Percentiles rank a stretch among this genome's conserved stretches.
Conservation (phyloP, 2,329 filamentous ascomycete species). For the Phoma sp. region DNA sequence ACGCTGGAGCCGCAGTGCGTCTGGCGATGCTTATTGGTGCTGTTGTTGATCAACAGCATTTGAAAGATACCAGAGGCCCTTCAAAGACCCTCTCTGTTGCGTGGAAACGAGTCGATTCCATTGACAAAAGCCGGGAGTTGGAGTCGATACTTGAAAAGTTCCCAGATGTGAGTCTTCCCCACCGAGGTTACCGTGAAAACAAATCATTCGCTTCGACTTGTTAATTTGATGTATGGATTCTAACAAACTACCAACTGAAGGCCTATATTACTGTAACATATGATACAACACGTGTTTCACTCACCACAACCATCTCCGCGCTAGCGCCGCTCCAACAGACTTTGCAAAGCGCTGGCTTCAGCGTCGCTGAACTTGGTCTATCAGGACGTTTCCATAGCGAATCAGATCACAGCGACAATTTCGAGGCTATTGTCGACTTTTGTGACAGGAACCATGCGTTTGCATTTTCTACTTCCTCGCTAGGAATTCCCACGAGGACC, state of each 20-base stretch:
- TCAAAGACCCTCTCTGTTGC: constrained; percentile 1
- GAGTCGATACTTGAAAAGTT: background rate
- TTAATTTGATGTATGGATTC: background rate
- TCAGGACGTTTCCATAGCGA: constrained; percentile 6
- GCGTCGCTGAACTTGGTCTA: background rate
- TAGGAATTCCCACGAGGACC: background rate
- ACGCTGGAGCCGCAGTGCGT: background rate
- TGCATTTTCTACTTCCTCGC: background rate
- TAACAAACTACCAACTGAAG: background rate
- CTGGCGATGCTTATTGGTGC: constrained; percentile 3
- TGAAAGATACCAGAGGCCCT: background rate
- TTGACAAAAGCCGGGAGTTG: background rate
- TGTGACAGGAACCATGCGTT: background rate
- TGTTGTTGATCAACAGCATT: background rate
- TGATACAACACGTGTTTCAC: background rate
- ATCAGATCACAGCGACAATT: background rate
- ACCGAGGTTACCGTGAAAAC: background rate
- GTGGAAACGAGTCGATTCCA: background rate
- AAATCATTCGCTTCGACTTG: no score
- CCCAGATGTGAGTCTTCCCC: background rate
- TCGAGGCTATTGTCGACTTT: background rate
- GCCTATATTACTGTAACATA: constrained; percentile 5
- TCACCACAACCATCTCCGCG: background rate
- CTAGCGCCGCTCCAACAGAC: background rate
- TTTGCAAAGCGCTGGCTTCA: background rate